Evolutionary conservation across 345 rosid genomes (phyloP), one percentile per base, ranked within the genome.

Genomic region (Dipteronia sinensis): DNA sequence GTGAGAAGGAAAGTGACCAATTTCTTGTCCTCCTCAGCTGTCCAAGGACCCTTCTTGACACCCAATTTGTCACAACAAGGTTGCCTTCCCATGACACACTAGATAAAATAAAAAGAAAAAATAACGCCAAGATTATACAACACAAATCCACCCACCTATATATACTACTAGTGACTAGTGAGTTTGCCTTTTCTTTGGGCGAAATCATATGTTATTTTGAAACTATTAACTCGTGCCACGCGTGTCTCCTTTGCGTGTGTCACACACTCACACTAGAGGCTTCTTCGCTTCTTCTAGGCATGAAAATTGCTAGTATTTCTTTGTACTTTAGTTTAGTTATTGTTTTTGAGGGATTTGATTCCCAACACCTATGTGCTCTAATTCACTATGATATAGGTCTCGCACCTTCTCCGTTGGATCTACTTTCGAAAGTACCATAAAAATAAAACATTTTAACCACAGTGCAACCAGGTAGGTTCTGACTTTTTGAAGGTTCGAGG

Each of bases 31-130:
- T 92, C 97, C 44, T 90, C 94, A 1, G 86, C 89, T 0, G 94
- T 87, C 97, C 97, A 92, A 3, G 97, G 94, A 9, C 94, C 97
- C 62, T 90, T 92, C 88, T 87, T 92, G 71, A 92, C 85, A 8
- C 90, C 91, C 10, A 87, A 78, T 78, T 87, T 88, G 88, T 92
- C 91, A 71, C 91, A 90, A 72, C 92, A 90, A 55, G 91, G 94
- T 76, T 88, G 89, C 83, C 93, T 88, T 0, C 89, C 93, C 93
- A 90, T 87, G 9, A n/a, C 31, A n/a, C 31, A 13, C 23, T 6
- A 3, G 31, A 73, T 4, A 34, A 34, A 34, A 34, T 4, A 34
- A 34, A 4, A 34, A 34, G 38, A 4, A 4, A 15, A 20, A 25
- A 27, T 53, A 25, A 77, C 70, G 79, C 75, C 80, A 38, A 70